Conservation (phyloP, 2,329 filamentous ascomycete species). For the Fusarium sp. region DNA sequence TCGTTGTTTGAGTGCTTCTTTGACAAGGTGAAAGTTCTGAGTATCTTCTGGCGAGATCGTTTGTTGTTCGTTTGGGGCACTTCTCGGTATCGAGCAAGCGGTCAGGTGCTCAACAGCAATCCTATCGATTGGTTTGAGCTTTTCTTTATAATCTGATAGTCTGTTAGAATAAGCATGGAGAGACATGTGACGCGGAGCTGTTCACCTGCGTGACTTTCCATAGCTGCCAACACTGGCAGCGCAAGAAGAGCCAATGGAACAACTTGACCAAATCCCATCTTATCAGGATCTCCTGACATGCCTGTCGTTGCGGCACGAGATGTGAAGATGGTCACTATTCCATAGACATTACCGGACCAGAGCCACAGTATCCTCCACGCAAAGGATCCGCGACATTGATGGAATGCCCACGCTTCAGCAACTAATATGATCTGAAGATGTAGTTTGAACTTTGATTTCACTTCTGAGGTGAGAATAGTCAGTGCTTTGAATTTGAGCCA, state of each 20-base stretch:
- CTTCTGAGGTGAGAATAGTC: fast-evolving
- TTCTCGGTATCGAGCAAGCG: no score
- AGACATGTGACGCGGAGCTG: fast-evolving
- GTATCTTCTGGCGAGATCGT: fast-evolving
- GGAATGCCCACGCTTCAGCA: background rate
- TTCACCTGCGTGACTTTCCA: background rate
- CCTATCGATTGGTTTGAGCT: background rate
- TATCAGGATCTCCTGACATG: background rate
- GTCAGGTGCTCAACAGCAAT: fast-evolving
- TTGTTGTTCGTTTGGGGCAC: fast-evolving
- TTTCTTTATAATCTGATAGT: background rate
- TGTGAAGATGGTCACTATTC: background rate
- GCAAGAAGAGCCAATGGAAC: background rate
- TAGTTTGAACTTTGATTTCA: fast-evolving
- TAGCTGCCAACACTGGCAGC: background rate
- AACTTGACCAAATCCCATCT: slow-evolving; percentile 7
- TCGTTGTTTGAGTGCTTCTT: fast-evolving
- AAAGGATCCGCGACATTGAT: background rate
- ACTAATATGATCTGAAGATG: fast-evolving
- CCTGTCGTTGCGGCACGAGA: fast-evolving
- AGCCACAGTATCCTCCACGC: background rate
- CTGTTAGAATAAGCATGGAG: fast-evolving
- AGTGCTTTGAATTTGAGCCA: background rate
- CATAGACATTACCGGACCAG: background rate
- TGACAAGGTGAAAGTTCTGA: fast-evolving